phyloP scores from a whole-genome alignment of 768 basidiomycete species.

The Scleroderma citrinum region DNA sequence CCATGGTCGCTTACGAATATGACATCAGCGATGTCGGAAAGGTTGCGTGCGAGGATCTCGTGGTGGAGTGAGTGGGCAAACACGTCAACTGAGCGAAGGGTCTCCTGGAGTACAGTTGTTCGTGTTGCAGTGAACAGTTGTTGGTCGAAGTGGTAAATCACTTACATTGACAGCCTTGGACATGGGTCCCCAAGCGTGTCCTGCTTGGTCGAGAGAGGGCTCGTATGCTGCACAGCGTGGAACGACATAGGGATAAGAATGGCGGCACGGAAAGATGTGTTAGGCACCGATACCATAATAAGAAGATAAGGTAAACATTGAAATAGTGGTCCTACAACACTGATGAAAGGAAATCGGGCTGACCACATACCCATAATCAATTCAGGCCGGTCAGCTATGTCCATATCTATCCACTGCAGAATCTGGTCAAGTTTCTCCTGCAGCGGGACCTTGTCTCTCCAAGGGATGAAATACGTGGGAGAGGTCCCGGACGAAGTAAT shows the following conservation, averaged over 20 bases:
- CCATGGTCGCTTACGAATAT: constrained; percentile 89
- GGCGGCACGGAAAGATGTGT: not conserved
- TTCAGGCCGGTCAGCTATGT: constrained; percentile 61
- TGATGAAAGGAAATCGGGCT: not conserved
- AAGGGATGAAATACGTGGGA: constrained; percentile 75
- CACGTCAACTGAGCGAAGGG: constrained; percentile 59
- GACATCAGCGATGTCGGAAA: constrained; percentile 79
- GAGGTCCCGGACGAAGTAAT: constrained; percentile 56
- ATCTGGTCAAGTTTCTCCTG: constrained; percentile 72
- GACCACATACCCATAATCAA: constrained; percentile 58
- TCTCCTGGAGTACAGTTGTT: constrained; percentile 42
- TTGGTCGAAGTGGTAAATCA: not conserved
- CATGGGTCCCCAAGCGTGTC: constrained; percentile 65
- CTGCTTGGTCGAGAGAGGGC: constrained; percentile 81
- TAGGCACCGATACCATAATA: constrained; percentile 2
- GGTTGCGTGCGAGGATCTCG: constrained; percentile 61
- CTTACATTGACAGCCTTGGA: constrained; percentile 68
- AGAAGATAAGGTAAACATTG: not conserved
- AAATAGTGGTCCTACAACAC: not conserved
- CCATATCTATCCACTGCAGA: constrained; percentile 71
- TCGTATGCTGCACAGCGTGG: constrained; percentile 57
- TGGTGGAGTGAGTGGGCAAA: constrained; percentile 69
- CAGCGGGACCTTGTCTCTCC: constrained; percentile 55
- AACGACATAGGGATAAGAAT: not conserved
- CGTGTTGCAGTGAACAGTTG: not conserved